Evolutionary conservation across 2,329 filamentous ascomycete species (phyloP).

Genomic region (Paradendryphiella salina): DNA sequence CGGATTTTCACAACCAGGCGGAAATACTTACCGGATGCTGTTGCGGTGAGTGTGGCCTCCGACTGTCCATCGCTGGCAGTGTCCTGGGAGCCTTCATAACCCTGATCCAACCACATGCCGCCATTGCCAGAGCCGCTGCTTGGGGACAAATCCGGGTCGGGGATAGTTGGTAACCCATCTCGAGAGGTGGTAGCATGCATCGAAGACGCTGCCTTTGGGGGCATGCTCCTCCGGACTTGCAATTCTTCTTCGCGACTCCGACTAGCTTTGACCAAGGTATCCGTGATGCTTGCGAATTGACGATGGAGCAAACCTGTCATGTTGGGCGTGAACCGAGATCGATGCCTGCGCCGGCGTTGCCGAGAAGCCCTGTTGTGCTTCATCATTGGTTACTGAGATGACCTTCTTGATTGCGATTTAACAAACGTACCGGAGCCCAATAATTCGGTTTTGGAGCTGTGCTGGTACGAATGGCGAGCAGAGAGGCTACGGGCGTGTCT

Average conservation of each 20-base stretch:
- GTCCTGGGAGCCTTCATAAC: too few species aligned
- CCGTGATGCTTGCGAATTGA: constrained; percentile 25
- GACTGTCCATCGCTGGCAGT: too few species aligned
- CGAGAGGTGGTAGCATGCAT: neutral
- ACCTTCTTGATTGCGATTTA: neutral
- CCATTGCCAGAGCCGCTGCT: neutral
- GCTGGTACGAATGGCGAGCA: too few species aligned
- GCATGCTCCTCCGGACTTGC: neutral
- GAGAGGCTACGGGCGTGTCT: too few species aligned
- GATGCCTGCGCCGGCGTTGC: neutral
- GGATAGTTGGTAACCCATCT: neutral
- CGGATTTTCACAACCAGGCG: too few species aligned
- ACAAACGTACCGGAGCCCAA: neutral
- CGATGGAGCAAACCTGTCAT: constrained; percentile 13
- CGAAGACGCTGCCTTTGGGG: neutral
- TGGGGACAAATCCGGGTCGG: neutral
- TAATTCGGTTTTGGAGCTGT: too few species aligned
- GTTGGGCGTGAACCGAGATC: neutral
- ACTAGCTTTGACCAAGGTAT: constrained; percentile 20
- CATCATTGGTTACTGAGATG: neutral
- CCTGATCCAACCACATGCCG: too few species aligned
- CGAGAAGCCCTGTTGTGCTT: neutral
- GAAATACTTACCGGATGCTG: too few species aligned
- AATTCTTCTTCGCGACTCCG: constrained; percentile 19
- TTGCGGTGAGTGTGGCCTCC: too few species aligned